These are phyloP conservation scores for Colletotrichum cordylinicola DNA, from an alignment of 2,329 filamentous ascomycete genomes.

Conservation along the genomic window DNA sequence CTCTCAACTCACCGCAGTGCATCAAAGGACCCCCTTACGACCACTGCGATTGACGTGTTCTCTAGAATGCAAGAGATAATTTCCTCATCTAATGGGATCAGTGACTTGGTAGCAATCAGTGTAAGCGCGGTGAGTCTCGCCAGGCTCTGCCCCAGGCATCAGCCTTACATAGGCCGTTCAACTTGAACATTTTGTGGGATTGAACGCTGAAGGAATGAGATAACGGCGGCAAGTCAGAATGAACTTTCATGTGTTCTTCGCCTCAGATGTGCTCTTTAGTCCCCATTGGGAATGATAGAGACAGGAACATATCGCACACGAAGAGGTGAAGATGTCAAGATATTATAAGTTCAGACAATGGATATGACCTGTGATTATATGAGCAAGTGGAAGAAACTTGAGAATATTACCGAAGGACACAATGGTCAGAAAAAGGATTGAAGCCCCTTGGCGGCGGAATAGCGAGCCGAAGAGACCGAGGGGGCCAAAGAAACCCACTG, in stretches of 20 bases:
- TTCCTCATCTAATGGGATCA: neutral
- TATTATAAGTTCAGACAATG: neutral
- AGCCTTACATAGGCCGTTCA: neutral
- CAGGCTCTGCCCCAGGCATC: fast-evolving
- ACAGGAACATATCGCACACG: neutral
- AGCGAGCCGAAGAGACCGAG: conserved; percentile 8
- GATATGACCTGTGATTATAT: neutral
- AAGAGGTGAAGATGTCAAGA: too few relatives aligned
- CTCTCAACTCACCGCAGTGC: neutral
- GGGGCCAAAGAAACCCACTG: neutral
- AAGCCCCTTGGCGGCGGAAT: conserved; percentile 1
- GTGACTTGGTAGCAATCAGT: neutral
- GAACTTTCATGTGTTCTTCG: neutral
- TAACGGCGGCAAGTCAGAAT: neutral
- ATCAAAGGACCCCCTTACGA: neutral
- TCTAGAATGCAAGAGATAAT: neutral
- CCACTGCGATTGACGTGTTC: neutral
- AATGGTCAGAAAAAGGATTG: neutral
- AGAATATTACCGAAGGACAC: neutral
- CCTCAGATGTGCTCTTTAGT: neutral
- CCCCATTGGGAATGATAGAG: neutral
- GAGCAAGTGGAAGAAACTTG: neutral
- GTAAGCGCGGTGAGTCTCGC: neutral
- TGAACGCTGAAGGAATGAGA: neutral
- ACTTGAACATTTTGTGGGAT: neutral